Conservation (phyloP, 768 basidiomycete species). For the Panaeolus papilionaceus region DNA sequence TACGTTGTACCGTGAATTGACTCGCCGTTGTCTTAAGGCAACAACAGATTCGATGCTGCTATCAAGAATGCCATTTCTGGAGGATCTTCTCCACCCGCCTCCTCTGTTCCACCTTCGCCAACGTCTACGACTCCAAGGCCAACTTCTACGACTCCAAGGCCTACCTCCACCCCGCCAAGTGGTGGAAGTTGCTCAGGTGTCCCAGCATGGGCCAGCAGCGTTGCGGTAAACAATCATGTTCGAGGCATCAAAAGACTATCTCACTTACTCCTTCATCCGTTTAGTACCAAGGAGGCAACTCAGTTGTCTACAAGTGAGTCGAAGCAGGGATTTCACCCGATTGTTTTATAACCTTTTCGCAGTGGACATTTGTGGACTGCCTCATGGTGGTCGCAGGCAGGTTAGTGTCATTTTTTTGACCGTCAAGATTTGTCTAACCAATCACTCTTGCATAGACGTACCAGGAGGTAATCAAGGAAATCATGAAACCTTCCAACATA, state of each 20-base stretch:
- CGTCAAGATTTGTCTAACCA: not conserved
- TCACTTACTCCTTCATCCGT: not conserved
- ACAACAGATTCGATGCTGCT: constrained; percentile 46
- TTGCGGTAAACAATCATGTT: constrained; percentile 40
- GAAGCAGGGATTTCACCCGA: not conserved
- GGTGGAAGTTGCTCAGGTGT: constrained; percentile 47
- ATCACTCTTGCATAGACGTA: constrained; percentile 24
- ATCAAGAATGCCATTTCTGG: constrained; percentile 47
- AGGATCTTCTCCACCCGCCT: constrained; percentile 16
- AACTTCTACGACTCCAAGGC: not conserved
- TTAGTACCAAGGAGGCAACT: constrained; percentile 50
- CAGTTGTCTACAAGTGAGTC: constrained; percentile 32
- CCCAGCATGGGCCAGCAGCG: constrained; percentile 43
- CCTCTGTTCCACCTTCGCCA: constrained; percentile 12
- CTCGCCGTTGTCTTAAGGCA: constrained; percentile 30
- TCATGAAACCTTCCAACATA: not conserved
- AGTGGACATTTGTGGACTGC: constrained; percentile 59
- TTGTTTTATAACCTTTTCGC: not conserved
- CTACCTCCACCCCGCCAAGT: constrained; percentile 24
- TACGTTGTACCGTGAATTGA: not conserved
- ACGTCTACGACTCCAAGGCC: constrained; percentile 29
- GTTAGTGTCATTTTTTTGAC: constrained; percentile 25
- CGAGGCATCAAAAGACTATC: not conserved
- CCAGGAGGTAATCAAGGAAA: constrained; percentile 34
- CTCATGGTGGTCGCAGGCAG: constrained; percentile 52